A percentile compares a stretch with the other conserved stretches of the same genome.
phyloP scores from a whole-genome alignment of 441 rosid species.

The Adansonia grandidieri region DNA sequence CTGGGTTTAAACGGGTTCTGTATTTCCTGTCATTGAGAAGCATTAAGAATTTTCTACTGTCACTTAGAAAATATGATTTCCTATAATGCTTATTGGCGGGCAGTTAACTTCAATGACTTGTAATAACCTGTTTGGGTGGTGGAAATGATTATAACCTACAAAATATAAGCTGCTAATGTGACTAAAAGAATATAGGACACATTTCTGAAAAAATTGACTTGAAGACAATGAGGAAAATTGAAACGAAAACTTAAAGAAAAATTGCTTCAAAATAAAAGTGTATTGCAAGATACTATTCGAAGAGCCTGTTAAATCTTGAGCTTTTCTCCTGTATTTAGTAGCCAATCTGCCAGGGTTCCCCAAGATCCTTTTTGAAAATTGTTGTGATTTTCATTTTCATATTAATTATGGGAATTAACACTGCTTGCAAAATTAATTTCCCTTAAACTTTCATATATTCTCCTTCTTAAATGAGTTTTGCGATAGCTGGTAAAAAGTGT shows the following conservation, averaged over 20 bases:
- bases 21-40: constrained; percentile 1
- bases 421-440: background rate
- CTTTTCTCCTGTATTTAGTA: background rate
- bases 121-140: background rate
- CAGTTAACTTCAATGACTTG: constrained; percentile 18
- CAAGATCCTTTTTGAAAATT: constrained; percentile 4
- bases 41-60: background rate
- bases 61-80: constrained; percentile 3
- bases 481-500: background rate
- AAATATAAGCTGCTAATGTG: background rate
- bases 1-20: background rate
- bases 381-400: background rate
- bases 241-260: constrained; percentile 5
- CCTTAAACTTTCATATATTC: constrained; percentile 2
- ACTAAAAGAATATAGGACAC: constrained; percentile 8
- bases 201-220: background rate
- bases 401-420: background rate
- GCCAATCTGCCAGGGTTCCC: background rate
- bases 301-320: background rate
- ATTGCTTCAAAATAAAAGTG: constrained; percentile 1
- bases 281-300: background rate
- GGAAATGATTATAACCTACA: background rate
- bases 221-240: background rate
- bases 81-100: constrained; percentile 10
- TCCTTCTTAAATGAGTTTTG: constrained; percentile 5